Conservation (phyloP, 1,139 yeast genomes). For the Suhomyces coccinellae region DNA sequence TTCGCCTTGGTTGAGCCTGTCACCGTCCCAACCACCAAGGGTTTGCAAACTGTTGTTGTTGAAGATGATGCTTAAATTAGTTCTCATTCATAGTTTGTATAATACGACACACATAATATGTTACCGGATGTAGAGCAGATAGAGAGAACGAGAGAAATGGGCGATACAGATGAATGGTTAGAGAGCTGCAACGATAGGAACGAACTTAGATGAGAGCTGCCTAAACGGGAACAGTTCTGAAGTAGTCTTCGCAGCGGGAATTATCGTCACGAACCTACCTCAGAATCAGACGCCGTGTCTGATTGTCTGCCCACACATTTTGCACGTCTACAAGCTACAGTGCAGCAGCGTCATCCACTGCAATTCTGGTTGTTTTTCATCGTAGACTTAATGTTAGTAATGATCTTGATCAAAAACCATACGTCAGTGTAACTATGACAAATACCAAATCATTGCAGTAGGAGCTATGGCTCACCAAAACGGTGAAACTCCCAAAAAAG, state of each 20-base stretch:
- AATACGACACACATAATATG: slow-evolving; percentile 14
- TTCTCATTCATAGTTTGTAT: slow-evolving; percentile 15
- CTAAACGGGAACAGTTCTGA: no score
- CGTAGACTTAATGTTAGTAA: slow-evolving; percentile 6
- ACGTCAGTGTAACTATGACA: slow-evolving; percentile 56
- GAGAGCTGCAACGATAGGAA: no score
- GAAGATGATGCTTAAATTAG: slow-evolving; percentile 68
- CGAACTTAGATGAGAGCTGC: no score
- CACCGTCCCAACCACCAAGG: slow-evolving; percentile 91
- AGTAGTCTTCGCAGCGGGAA: no score
- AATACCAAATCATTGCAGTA: slow-evolving; percentile 49
- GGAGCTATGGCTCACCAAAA: slow-evolving; percentile 42
- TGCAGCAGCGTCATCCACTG: background rate
- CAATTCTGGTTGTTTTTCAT: background rate
- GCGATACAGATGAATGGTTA: no score
- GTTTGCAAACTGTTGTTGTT: slow-evolving; percentile 96
- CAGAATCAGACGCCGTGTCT: no score
- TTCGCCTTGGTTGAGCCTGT: slow-evolving; percentile 99
- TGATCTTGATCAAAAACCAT: slow-evolving; percentile 6
- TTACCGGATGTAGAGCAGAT: background rate
- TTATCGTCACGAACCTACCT: no score
- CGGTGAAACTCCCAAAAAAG: slow-evolving; percentile 39
- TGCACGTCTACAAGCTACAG: background rate
- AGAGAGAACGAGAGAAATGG: background rate
- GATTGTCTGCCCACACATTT: background rate